Percentiles rank a stretch among this genome's conserved stretches.
These are phyloP conservation scores for Trifolium dubium DNA, from an alignment of 306 rosid genomes.

Conservation along the genomic window DNA sequence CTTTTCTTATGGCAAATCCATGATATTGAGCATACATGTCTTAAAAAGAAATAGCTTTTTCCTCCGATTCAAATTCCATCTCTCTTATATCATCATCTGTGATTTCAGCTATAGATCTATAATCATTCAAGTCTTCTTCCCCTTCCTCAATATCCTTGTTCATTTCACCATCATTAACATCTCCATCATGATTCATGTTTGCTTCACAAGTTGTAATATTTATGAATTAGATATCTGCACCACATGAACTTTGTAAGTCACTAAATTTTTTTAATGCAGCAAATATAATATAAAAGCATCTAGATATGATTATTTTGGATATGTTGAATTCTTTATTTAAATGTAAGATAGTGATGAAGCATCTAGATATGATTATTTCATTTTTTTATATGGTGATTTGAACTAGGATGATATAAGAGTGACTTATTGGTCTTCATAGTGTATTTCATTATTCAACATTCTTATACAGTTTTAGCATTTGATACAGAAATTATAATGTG, in stretches of 20 bases:
- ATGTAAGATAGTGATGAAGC: conserved; percentile 18
- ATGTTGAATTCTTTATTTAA: conserved; percentile 30
- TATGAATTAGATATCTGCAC: not conserved
- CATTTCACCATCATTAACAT: not conserved
- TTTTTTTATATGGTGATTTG: conserved; percentile 7
- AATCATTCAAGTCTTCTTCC: not conserved
- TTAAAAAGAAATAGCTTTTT: not conserved
- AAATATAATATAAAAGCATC: too few species aligned
- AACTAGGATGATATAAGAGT: conserved; percentile 30
- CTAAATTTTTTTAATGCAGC: too few species aligned
- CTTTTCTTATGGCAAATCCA: not conserved
- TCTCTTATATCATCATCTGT: not conserved
- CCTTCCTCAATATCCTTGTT: not conserved
- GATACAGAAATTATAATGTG: conserved; percentile 22
- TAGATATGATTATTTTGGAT: not conserved
- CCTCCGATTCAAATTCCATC: not conserved
- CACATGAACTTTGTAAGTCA: too few species aligned
- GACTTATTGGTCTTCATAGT: conserved; percentile 13
- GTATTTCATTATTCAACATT: conserved; percentile 2
- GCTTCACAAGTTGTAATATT: not conserved
- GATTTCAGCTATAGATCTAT: not conserved
- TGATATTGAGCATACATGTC: not conserved
- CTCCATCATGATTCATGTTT: not conserved
- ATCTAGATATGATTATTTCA: conserved; percentile 9
- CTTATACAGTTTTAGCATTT: conserved; percentile 5